Conservation (phyloP, 164 flowering plant genomes). For the Annona squamosa region DNA sequence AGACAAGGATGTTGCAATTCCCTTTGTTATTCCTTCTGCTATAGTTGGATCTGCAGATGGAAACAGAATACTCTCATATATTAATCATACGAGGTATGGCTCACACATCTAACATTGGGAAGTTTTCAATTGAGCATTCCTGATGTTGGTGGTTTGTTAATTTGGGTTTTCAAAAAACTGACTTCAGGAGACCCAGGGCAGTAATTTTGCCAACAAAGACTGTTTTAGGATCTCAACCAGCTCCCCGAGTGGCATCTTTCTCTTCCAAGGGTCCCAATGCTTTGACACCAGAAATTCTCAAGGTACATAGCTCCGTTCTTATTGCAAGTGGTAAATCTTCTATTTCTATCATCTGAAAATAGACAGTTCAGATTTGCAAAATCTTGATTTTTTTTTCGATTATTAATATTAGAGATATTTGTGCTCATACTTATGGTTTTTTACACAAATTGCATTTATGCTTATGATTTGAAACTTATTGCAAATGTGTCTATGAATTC, state of each 20-base stretch:
- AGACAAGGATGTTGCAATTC: conserved; percentile 63
- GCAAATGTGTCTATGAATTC: too few relatives aligned
- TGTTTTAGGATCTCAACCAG: conserved; percentile 47
- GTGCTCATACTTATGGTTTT: too few relatives aligned
- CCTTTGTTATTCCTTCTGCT: conserved; percentile 64
- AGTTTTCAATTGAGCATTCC: background rate
- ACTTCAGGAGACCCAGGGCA: conserved; percentile 44
- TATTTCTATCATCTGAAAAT: background rate
- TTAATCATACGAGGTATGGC: conserved; percentile 46
- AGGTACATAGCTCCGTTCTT: conserved; percentile 32
- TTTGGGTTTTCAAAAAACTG: background rate
- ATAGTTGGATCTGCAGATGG: conserved; percentile 45
- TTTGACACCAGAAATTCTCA: conserved; percentile 62
- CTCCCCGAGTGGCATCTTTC: conserved; percentile 70
- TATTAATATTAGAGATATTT: too few relatives aligned
- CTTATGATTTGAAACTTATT: too few relatives aligned
- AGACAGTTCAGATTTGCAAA: too few relatives aligned
- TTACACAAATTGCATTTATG: too few relatives aligned
- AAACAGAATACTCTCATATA: conserved; percentile 43
- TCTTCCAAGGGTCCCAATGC: conserved; percentile 78
- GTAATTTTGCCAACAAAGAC: conserved; percentile 52
- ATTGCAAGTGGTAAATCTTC: background rate
- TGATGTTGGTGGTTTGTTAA: conserved; percentile 4
- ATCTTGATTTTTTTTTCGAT: too few relatives aligned
- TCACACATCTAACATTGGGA: conserved; percentile 5